These are phyloP conservation scores for Clonostachys rhizophaga DNA, from an alignment of 2,329 filamentous ascomycete species.

Conservation along the genomic window DNA sequence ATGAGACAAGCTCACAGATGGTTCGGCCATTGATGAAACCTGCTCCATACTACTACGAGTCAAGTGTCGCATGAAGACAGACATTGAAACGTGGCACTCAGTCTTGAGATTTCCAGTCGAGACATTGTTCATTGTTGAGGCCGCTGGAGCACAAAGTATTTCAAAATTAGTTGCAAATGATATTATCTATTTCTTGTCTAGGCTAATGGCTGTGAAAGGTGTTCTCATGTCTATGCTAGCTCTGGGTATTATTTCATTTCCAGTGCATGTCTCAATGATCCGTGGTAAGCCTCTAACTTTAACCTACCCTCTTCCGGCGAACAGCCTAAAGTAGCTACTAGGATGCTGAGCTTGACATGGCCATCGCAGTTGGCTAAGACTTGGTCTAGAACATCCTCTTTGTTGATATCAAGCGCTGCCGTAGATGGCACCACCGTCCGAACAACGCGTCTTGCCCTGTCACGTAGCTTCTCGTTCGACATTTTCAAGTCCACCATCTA, in stretches of 20 bases:
- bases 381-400: slow-evolving; percentile 8
- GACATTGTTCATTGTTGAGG: too few relatives aligned
- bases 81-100: too few relatives aligned
- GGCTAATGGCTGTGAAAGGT: too few relatives aligned
- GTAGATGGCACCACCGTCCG: slow-evolving; percentile 5
- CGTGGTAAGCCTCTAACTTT: background rate
- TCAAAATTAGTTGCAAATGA: too few relatives aligned
- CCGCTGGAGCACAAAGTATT: too few relatives aligned
- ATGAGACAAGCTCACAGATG: too few relatives aligned
- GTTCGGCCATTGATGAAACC: too few relatives aligned
- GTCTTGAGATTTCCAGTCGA: too few relatives aligned
- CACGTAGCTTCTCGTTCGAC: slow-evolving; percentile 26
- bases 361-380: slow-evolving; percentile 4
- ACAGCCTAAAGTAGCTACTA: slow-evolving; percentile 1
- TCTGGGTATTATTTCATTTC: background rate
- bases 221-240: too few relatives aligned
- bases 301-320: background rate
- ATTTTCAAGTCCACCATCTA: slow-evolving; percentile 17
- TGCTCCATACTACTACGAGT: too few relatives aligned
- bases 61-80: too few relatives aligned
- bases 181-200: too few relatives aligned
- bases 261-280: background rate
- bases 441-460: slow-evolving; percentile 14
- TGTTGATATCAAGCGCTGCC: slow-evolving; percentile 6
- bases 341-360: slow-evolving; percentile 5